Evolutionary conservation across 2,329 filamentous ascomycete genomes (phyloP), one percentile per base, ranked within the genome.

Genomic region (Alternaria sp.): DNA sequence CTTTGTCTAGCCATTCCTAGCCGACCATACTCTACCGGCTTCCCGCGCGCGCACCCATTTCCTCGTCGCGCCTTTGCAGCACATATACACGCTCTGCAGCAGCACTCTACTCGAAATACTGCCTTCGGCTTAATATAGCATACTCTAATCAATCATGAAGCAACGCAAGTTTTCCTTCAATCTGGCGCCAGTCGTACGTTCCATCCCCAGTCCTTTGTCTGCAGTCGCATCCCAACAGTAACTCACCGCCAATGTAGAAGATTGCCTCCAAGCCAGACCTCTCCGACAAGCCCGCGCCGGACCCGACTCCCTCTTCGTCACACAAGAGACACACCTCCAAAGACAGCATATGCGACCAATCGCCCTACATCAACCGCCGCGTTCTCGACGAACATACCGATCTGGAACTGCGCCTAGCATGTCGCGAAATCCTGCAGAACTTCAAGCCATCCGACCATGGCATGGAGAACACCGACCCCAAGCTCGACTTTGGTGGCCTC

Each of bases 91-190:
- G 26, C 19, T 36, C 21, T 30, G 21, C 49, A 23, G 15, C 17
- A 40, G 17, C 23, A 19, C 13, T 59, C 28, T 17, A 19, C 23
- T 49, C 11, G 12, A 46, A 19, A 12, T 15, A 12, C 25, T 17
- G n/a, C n/a, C 45, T 32, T 19, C 25, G 21, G 12, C 13, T 13
- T 46, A 43, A 12, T 30, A n/a, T 45, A 28, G 40, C 44, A 13
- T 36, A 30, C 12, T 55, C 12, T 40, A 46, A 59, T 59, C 52
- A 43, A 50, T 56, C 66, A 64, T 52, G 59, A 82, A 81, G 79
- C 79, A 79, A 71, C 77, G 80, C 54, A 83, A 83, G 69, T 83
- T 84, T 65, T 80, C 81, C 57, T 81, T 83, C 72, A 80, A 79
- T 61, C 68, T 82, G 59, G 78, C 79, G 60, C 80, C 80, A 54